Base-by-base conservation (phyloP, 129 eudicot genomes). In the Mikania micrantha region DNA sequence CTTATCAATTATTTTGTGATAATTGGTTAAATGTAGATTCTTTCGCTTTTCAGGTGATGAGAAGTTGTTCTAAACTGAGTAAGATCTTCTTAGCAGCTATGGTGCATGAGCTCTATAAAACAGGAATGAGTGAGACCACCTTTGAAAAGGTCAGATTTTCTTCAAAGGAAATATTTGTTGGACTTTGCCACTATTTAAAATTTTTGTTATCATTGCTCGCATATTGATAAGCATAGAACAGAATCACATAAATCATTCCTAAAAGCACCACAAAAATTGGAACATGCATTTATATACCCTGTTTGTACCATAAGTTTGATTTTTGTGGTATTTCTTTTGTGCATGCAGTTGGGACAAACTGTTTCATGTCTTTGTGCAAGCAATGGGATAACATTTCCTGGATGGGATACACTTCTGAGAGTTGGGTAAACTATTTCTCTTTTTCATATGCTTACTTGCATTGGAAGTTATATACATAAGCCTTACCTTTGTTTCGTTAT, bases 81-180 rank as follows among this genome's bases (percentile, higher is more conserved):
- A 87, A 94, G 74, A 80, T 94, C 64, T 87, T 90, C 80, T 79
- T 94, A 85, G 90, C 99, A 32, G 95, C 97, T 63, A 81, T 94
- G 97, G 99, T 94, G 65, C 88, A 90, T 69, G 99, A 94, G 75
- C 88, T 87, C 35, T 82, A 94, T 69, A 94, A 90, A 72, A 94
- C 99, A 68, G 97, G 99, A 79, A 90, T 90, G 99, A 78, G 97
- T 20, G 97, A 94, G 78, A 94, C 97, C 65, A 89, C 97, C 65
- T 94, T 94, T 69, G 99, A 90, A 71, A 87, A 94, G 99, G 99
- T 90, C 71, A 64, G 16, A n/a, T 50, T 64, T 45, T 64, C 19
- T 58, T 24, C n/a, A n/a, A n/a, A n/a, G n/a, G n/a, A n/a, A n/a
- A n/a, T n/a, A n/a, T n/a, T n/a, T n/a, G n/a, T n/a, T n/a, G n/a